phyloP scores from a whole-genome alignment of 2,329 filamentous ascomycete species.

The Botrytis elliptica region DNA sequence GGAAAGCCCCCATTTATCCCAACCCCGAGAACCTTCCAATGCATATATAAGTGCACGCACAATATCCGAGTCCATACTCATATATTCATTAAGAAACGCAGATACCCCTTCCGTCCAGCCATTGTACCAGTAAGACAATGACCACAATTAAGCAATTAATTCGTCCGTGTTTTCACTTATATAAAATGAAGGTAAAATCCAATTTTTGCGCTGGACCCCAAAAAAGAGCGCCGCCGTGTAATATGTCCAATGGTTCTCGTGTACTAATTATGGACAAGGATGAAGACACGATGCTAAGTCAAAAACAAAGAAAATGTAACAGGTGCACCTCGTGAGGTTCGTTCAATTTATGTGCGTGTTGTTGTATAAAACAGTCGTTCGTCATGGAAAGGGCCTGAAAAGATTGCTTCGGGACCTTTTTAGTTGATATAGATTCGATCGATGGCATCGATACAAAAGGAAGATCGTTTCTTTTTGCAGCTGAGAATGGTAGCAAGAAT shows the following conservation, averaged over 20 bases:
- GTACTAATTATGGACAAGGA: constrained; percentile 11
- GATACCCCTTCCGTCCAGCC: background rate
- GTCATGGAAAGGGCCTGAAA: background rate
- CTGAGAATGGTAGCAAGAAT: background rate
- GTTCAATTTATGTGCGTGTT: constrained; percentile 3
- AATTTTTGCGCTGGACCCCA: background rate
- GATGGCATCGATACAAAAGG: background rate
- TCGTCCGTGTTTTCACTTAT: background rate
- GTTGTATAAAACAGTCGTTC: background rate
- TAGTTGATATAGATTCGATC: background rate
- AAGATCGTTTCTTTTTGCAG: background rate
- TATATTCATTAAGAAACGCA: constrained; percentile 5
- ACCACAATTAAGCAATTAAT: background rate
- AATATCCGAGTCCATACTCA: constrained; percentile 5
- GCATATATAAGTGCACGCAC: background rate
- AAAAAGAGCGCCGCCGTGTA: background rate
- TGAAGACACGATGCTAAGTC: background rate
- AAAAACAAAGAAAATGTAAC: background rate
- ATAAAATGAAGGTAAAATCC: constrained; percentile 1
- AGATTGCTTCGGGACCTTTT: background rate
- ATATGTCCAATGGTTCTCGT: constrained; percentile 10
- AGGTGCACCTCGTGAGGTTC: background rate
- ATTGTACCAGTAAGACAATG: background rate
- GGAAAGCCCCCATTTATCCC: background rate
- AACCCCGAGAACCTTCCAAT: background rate